These are phyloP conservation scores for Rhododendron simsii DNA, from an alignment of 148 eudicot species.

Conservation along the genomic window DNA sequence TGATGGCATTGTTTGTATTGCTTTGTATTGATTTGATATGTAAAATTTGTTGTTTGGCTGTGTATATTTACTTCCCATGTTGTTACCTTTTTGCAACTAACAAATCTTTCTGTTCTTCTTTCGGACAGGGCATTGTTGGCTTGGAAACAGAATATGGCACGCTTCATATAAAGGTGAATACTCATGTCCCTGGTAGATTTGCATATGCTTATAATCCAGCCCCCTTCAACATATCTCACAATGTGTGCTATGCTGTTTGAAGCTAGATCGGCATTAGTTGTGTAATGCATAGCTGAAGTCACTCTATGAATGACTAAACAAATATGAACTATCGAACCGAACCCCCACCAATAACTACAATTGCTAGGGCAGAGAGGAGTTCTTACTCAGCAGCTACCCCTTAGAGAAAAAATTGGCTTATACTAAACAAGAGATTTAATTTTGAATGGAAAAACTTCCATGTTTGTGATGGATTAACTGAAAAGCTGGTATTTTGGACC, in stretches of 20 bases:
- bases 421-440: background rate
- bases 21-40: no score
- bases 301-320: background rate
- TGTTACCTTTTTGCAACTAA: background rate
- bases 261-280: background rate
- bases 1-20: background rate
- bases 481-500: background rate
- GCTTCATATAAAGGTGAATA: conserved; percentile 74
- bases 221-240: background rate
- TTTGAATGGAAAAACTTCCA: background rate
- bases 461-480: background rate
- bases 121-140: conserved; percentile 74
- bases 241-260: background rate
- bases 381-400: background rate
- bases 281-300: background rate
- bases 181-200: background rate
- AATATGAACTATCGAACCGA: background rate
- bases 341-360: background rate
- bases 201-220: background rate
- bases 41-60: background rate
- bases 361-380: background rate
- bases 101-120: background rate
- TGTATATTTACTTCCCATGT: background rate
- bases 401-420: background rate
- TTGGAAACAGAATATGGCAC: conserved; percentile 76